Base-by-base conservation (phyloP, 768 basidiomycete genomes). In the Pleurotus sapidus region DNA sequence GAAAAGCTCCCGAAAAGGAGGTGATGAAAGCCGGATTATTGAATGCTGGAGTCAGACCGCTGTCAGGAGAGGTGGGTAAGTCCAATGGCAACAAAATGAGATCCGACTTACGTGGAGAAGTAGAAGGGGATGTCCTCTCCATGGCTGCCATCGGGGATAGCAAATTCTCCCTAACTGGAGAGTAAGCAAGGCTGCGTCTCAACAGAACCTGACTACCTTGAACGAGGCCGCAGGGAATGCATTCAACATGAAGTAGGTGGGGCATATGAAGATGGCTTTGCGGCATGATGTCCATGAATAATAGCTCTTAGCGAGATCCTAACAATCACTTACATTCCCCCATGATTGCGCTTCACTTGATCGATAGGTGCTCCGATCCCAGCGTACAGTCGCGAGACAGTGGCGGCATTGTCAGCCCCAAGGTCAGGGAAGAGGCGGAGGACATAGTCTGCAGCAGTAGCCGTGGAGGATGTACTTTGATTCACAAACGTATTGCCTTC, bases 231-330 rank as follows among this genome's bases (percentile, higher is more conserved):
- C 64, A 1, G 34, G 15, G 55, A 73, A 76, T 4, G 74, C 56
- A 6, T 57, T 25, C 12, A 73, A 63, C 39, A 74, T 9, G 45
- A 58, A 67, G 43, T 73, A 71, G 0, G 72, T 67, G 1, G 72
- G 74, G 46, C 74, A 76, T 9, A 70, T 60, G 55, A 76, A 66
- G 18, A 72, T 72, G 0, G 72, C 74, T 75, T 48, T 2, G 20
- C 20, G 20, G 20, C 1, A 20, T 20, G 20, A 20, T 20, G 3
- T 20, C 20, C 20, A 20, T 20, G 20, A 20, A 20, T 20, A 20
- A 20, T 20, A 20, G 1, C 3, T 20, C 20, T 20, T 3, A 3
- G 20, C 20, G 20, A 20, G 20, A 20, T 20, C 20, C 1, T 20
- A 23, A 7, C 3, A 1, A 4, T 5, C 23, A 59, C 65, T 25